These are phyloP conservation scores for Tarenaya hassleriana DNA, from an alignment of 345 rosid species.

Conservation along the genomic window DNA sequence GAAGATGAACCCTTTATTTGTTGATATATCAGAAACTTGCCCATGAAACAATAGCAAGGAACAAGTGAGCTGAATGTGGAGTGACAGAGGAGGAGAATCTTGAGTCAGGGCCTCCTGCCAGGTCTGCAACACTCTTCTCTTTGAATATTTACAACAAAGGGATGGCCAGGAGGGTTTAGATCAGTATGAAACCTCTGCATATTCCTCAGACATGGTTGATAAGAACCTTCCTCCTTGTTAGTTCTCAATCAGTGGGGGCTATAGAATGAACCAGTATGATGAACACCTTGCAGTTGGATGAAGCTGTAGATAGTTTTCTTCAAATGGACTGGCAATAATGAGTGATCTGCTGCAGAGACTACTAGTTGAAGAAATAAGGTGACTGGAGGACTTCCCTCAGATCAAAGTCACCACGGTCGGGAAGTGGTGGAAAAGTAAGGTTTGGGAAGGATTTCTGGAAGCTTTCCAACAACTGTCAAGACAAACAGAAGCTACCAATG, in stretches of 20 bases:
- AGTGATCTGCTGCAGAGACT: slow-evolving; percentile 12
- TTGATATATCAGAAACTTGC: no score
- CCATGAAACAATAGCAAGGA: no score
- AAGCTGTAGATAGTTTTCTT: no score
- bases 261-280: no score
- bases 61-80: no score
- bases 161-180: no score
- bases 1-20: no score
- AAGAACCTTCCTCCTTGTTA: slow-evolving; percentile 20
- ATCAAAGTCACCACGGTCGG: slow-evolving; percentile 91
- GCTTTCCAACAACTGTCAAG: slow-evolving; percentile 69
- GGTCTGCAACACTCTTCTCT: background rate
- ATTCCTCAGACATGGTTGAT: no score
- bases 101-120: background rate
- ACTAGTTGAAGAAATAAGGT: slow-evolving; percentile 91
- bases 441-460: slow-evolving; percentile 73
- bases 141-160: slow-evolving; percentile 25
- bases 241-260: no score
- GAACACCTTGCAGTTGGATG: no score
- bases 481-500: slow-evolving; percentile 24
- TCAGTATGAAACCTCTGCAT: no score
- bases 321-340: slow-evolving; percentile 4
- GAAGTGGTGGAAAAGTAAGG: slow-evolving; percentile 74
- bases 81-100: no score
- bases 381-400: slow-evolving; percentile 70